Evolutionary conservation across 2,329 filamentous ascomycete species (phyloP).

Genomic region (Cladophialophora carrionii): DNA sequence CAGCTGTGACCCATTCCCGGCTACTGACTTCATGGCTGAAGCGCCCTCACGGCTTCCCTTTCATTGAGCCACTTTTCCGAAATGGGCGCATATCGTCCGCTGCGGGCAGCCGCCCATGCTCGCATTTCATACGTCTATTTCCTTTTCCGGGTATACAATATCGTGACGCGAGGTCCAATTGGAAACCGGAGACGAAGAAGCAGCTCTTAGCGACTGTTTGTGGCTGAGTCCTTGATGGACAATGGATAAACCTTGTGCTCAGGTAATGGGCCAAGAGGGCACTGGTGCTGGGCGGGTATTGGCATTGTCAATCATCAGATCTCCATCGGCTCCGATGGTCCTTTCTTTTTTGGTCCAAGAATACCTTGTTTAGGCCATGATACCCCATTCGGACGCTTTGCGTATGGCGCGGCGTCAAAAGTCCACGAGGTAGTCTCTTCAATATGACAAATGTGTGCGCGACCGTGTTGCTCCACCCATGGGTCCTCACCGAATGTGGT

Average conservation of each 20-base stretch:
- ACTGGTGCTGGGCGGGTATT: not conserved
- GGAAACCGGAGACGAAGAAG: not conserved
- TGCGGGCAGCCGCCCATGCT: not conserved
- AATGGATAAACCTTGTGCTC: not conserved
- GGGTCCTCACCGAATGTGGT: not conserved
- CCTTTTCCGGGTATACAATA: constrained; percentile 2
- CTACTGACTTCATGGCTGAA: not conserved
- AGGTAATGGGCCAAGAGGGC: not conserved
- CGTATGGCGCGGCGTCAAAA: constrained; percentile 2
- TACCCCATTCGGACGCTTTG: not conserved
- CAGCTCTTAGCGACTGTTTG: not conserved
- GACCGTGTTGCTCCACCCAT: not conserved
- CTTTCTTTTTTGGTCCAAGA: not conserved
- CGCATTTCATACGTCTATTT: constrained; percentile 2
- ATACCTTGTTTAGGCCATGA: not conserved
- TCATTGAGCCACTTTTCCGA: not conserved
- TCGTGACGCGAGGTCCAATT: not conserved
- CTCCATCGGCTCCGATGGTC: not conserved
- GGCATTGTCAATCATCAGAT: not conserved
- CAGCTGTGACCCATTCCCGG: not conserved
- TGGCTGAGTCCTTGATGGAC: not conserved
- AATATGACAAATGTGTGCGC: not conserved
- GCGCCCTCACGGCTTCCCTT: not conserved
- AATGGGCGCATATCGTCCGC: not conserved
- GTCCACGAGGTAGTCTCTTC: not conserved